Evolutionary conservation across 2,329 filamentous ascomycete genomes (phyloP).

Genomic region (Fusarium sp.): DNA sequence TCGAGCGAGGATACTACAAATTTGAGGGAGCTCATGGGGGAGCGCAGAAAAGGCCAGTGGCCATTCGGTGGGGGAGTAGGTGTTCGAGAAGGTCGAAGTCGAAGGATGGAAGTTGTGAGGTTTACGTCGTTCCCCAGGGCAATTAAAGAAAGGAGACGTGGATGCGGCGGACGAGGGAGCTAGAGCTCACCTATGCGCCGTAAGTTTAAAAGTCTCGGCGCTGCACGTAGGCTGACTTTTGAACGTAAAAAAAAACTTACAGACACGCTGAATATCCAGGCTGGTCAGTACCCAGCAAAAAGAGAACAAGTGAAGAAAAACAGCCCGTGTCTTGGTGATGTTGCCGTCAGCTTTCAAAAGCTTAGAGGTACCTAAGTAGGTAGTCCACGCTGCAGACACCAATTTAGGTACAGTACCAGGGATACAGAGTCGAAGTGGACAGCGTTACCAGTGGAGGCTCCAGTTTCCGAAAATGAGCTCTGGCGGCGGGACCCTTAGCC

Average conservation of each 20-base stretch:
- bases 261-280: not conserved
- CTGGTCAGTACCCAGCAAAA: not conserved
- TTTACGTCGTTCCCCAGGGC: constrained; percentile 34
- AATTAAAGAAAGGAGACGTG: constrained; percentile 44
- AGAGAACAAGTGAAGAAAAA: constrained; percentile 7
- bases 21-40: constrained; percentile 90
- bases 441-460: constrained; percentile 42
- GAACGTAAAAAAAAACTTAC: not conserved
- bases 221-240: not conserved
- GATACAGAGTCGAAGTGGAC: constrained; percentile 41
- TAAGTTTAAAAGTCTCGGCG: constrained; percentile 6
- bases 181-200: constrained; percentile 27
- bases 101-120: constrained; percentile 24
- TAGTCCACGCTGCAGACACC: not conserved
- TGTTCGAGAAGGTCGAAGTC: constrained; percentile 20
- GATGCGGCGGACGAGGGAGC: constrained; percentile 23
- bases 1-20: constrained; percentile 96
- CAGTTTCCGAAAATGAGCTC: constrained; percentile 38
- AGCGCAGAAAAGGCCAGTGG: constrained; percentile 57
- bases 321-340: constrained; percentile 23
- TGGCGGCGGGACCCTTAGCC: constrained; percentile 18
- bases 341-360: constrained; percentile 30
- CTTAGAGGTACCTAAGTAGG: constrained; percentile 1
- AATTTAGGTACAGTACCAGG: constrained; percentile 16
- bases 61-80: constrained; percentile 56